Evolutionary conservation across 148 eudicot species (phyloP).

Genomic region (Tetragonia tetragonoides): DNA sequence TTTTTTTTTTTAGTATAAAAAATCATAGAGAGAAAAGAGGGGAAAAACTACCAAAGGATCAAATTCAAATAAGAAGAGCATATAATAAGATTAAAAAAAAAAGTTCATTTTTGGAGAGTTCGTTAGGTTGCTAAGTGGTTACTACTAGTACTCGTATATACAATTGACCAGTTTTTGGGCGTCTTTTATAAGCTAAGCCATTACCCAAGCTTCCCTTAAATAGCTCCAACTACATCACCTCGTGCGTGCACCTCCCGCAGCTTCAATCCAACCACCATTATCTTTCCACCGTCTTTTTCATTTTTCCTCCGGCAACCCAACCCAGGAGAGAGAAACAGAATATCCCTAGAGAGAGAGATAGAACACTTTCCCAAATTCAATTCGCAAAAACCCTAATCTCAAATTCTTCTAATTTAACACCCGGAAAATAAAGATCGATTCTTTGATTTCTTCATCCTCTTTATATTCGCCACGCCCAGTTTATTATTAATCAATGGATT

Average conservation of each 20-base stretch:
- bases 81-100: too few species aligned
- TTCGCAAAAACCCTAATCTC: conserved; percentile 13
- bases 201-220: too few species aligned
- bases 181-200: too few species aligned
- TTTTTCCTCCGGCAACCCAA: conserved; percentile 7
- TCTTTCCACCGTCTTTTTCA: not conserved
- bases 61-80: too few species aligned
- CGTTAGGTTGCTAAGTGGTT: too few species aligned
- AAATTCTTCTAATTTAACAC: not conserved
- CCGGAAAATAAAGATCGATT: not conserved
- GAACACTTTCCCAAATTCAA: not conserved
- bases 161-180: not conserved
- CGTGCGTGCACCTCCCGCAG: conserved; percentile 19
- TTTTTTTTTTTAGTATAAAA: too few species aligned
- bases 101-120: too few species aligned
- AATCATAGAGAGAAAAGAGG: not conserved
- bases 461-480: conserved; percentile 7
- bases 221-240: not conserved
- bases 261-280: not conserved
- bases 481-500: conserved; percentile 52
- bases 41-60: not conserved
- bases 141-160: too few species aligned
- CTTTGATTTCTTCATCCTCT: not conserved
- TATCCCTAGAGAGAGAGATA: not conserved
- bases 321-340: not conserved